Base-by-base conservation (phyloP, 2,329 filamentous ascomycete species). In the Aspergillus intermedius region DNA sequence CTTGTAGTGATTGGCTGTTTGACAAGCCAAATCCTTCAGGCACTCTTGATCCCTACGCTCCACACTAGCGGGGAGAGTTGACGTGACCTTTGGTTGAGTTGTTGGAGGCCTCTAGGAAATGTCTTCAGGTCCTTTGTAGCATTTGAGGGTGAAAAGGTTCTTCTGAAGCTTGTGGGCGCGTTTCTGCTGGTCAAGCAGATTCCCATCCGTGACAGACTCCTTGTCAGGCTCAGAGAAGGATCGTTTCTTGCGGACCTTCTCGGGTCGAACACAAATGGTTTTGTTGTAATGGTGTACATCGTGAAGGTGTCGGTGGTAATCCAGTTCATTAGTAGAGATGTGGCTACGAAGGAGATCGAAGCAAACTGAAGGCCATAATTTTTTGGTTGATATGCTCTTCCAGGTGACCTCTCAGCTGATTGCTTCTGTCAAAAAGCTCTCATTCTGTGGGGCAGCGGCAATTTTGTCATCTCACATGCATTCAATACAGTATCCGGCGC, bases 251-350 rank as follows among this genome's bases (percentile, higher is more conserved):
- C 2, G 22, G 22, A 4, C 10, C 21, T 43, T 43, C 19, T n/a
- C 41, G 7, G 41, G 21, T 28, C 13, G 41, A 13, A 43, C 19
- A n/a, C 41, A 43, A 28, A 43, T 43, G 25, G 19, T 13, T 23
- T 43, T 43, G 22, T 43, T 23, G 22, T 43, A 43, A 25, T 43
- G 41, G 41, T 43, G 41, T 25, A n/a, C 41, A 43, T 28, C 22
- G 13, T 43, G 41, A 43, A 43, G 41, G 13, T 43, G 41, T 28
- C 22, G 22, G 8, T 12, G 10, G 41, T 43, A 43, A 28, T 43
- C 41, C 41, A 22, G 19, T 28, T 43, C 17, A 43, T 43, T 13
- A 3, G 19, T 43, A 28, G 41, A 23, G 41, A n/a, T 25, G 41
- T 43, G 13, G 41, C n/a, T 43, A 30, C 41, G 25, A 32, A 32